phyloP scores from a whole-genome alignment of 352 stramenopile genomes.

The Pythium sukuiense region DNA sequence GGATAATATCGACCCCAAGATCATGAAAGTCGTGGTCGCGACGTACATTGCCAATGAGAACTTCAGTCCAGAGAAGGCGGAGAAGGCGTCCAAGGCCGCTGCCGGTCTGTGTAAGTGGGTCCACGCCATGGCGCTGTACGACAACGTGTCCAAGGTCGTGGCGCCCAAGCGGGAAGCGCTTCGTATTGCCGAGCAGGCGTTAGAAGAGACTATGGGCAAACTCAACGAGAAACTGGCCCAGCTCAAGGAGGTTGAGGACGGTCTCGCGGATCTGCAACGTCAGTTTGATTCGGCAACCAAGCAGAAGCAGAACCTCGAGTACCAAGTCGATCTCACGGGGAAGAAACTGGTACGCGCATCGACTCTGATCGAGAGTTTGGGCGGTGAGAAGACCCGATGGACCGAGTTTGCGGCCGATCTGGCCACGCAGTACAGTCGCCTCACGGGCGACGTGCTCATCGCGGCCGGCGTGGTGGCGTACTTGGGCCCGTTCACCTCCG shows the following conservation, averaged over 20 bases:
- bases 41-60: constrained; percentile 93
- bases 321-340: constrained; percentile 91
- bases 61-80: constrained; percentile 91
- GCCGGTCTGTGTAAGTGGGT: constrained; percentile 94
- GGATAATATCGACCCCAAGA: constrained; percentile 86
- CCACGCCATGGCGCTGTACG: constrained; percentile 92
- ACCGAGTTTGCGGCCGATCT: constrained; percentile 87
- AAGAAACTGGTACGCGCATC: constrained; percentile 93
- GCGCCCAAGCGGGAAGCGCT: constrained; percentile 91
- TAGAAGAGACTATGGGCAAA: constrained; percentile 89
- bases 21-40: constrained; percentile 84
- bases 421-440: constrained; percentile 78
- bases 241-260: constrained; percentile 91
- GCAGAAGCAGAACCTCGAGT: constrained; percentile 92
- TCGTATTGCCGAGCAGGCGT: constrained; percentile 71
- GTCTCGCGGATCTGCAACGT: constrained; percentile 80
- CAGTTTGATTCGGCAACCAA: constrained; percentile 88
- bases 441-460: constrained; percentile 93
- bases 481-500: constrained; percentile 91
- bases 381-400: constrained; percentile 92
- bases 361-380: constrained; percentile 92
- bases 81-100: constrained; percentile 92
- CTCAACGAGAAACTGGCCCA: constrained; percentile 90
- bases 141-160: constrained; percentile 93
- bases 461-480: constrained; percentile 92